These are phyloP conservation scores for Chrysanthemum lavandulifolium DNA, from an alignment of 129 eudicot genomes.

Conservation along the genomic window DNA sequence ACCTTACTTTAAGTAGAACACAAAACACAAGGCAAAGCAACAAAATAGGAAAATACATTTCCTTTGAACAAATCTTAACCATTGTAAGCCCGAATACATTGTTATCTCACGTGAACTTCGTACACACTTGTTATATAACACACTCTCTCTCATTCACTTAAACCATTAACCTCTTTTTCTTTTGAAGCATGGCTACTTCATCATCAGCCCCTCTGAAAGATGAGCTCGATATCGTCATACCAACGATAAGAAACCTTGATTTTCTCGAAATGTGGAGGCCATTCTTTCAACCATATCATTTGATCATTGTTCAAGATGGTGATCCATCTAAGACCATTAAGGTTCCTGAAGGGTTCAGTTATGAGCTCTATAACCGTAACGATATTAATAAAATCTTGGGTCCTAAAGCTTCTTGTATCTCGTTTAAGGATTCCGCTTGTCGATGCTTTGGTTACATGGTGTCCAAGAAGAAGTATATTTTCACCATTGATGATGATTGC, in stretches of 20 bases:
- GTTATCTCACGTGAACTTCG: conserved; percentile 30
- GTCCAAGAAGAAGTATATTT: conserved; percentile 92
- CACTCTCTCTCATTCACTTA: conserved; percentile 23
- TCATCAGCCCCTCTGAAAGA: conserved; percentile 53
- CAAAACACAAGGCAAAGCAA: conserved; percentile 29
- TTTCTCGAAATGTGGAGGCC: conserved; percentile 98
- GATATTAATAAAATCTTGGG: conserved; percentile 83
- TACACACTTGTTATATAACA: conserved; percentile 24
- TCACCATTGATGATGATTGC: conserved; percentile 93
- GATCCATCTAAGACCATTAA: conserved; percentile 75
- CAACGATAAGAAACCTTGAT: conserved; percentile 90
- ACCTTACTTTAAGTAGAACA: neutral
- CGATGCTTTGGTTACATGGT: conserved; percentile 93
- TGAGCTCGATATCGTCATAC: conserved; percentile 86
- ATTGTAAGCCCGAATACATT: conserved; percentile 32
- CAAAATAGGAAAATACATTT: conserved; percentile 19
- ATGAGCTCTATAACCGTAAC: conserved; percentile 77
- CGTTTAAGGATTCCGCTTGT: conserved; percentile 96
- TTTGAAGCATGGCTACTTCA: conserved; percentile 36
- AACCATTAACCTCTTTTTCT: conserved; percentile 23
- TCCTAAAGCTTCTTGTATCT: conserved; percentile 81
- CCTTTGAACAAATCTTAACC: conserved; percentile 38
- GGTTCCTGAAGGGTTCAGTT: conserved; percentile 88
- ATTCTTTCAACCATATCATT: conserved; percentile 74
- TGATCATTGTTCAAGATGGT: conserved; percentile 95